phyloP scores from a whole-genome alignment of 148 eudicot species.

The Rhododendron griersonianum region DNA sequence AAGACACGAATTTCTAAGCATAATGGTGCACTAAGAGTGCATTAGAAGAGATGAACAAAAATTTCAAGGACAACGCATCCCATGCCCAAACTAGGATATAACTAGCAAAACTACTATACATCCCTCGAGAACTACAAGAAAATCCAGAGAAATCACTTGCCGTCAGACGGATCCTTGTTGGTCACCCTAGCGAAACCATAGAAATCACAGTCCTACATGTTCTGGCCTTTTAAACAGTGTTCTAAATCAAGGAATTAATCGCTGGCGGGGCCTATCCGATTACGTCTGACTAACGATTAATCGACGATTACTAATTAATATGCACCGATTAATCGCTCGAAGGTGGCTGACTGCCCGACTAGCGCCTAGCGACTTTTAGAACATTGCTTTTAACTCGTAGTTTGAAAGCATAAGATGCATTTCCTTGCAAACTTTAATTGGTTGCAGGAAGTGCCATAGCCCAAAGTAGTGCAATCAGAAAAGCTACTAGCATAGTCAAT shows the following conservation, averaged over 20 bases:
- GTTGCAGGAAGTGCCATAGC: not conserved
- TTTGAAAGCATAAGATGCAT: constrained; percentile 95
- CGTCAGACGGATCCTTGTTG: constrained; percentile 63
- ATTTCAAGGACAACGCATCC: not conserved
- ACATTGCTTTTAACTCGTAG: constrained; percentile 43
- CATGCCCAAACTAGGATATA: constrained; percentile 18
- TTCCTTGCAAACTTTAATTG: constrained; percentile 27
- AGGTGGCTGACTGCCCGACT: too few relatives aligned
- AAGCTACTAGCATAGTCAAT: not conserved
- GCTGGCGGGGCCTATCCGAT: too few relatives aligned
- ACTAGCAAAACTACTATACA: constrained; percentile 51
- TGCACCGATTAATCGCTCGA: too few relatives aligned
- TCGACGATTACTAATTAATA: too few relatives aligned
- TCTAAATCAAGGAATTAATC: too few relatives aligned
- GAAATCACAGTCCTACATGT: constrained; percentile 77
- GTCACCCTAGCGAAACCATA: constrained; percentile 59
- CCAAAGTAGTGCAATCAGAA: not conserved
- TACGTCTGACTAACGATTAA: too few relatives aligned
- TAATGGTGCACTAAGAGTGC: not conserved
- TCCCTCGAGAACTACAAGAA: constrained; percentile 39
- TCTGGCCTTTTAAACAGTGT: constrained; percentile 23
- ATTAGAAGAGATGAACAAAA: not conserved
- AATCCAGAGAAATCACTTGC: constrained; percentile 21
- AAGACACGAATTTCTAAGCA: not conserved
- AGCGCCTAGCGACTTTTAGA: too few relatives aligned